phyloP scores from a whole-genome alignment of 305 asterid species.

The Ilex paraguariensis region DNA sequence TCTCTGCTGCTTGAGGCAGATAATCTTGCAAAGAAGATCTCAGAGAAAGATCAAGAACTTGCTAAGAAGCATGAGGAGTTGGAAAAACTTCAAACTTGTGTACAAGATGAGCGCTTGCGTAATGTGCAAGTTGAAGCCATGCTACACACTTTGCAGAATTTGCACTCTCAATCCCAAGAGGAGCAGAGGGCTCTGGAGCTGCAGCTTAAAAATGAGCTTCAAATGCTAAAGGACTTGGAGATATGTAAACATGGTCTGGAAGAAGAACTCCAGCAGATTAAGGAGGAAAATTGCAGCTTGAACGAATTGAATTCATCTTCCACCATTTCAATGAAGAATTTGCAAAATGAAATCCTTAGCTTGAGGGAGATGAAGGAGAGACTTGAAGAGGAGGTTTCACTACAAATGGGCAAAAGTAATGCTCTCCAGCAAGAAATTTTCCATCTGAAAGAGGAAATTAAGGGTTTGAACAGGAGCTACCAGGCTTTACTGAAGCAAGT shows the following conservation, averaged over 20 bases:
- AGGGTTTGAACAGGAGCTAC: constrained; percentile 50
- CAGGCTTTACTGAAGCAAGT: constrained; percentile 57
- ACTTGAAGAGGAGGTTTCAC: constrained; percentile 63
- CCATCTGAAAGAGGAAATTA: constrained; percentile 56
- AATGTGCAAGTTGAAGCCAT: constrained; percentile 56
- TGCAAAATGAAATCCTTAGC: constrained; percentile 50
- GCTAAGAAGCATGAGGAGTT: constrained; percentile 63
- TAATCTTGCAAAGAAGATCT: constrained; percentile 56
- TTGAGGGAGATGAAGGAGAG: constrained; percentile 74
- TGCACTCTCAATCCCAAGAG: constrained; percentile 66
- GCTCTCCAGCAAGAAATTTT: constrained; percentile 59
- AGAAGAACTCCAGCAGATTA: constrained; percentile 48
- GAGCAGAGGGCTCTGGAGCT: constrained; percentile 47
- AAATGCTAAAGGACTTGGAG: constrained; percentile 59
- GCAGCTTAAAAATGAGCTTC: constrained; percentile 62
- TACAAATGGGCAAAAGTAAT: constrained; percentile 39
- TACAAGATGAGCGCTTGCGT: constrained; percentile 49
- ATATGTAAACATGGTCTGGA: constrained; percentile 43
- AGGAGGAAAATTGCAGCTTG: constrained; percentile 55
- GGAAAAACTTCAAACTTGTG: constrained; percentile 53
- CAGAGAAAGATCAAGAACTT: constrained; percentile 66
- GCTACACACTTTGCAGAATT: constrained; percentile 47
- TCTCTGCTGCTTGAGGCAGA: constrained; percentile 71
- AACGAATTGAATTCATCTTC: constrained; percentile 44
- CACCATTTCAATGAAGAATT: constrained; percentile 42